Percentiles rank a stretch among this genome's conserved stretches.
Conservation (phyloP, 2,329 filamentous ascomycete genomes). For the Beauveria pseudobassiana region DNA sequence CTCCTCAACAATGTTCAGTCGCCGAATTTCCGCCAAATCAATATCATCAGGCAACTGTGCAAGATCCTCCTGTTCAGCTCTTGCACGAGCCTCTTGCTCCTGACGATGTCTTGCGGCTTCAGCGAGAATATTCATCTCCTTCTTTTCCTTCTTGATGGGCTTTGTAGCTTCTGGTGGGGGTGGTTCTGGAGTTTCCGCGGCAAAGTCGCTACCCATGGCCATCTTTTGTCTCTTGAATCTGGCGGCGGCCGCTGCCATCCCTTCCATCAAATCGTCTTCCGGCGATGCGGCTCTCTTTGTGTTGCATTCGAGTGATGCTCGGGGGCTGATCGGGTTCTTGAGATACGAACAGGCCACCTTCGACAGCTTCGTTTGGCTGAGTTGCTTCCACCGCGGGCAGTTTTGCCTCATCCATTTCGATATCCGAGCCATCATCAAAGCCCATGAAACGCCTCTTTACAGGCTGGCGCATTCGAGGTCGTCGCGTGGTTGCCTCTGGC, state of each 20-base stretch:
- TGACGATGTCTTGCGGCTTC: slow-evolving; percentile 53
- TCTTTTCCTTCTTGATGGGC: slow-evolving; percentile 40
- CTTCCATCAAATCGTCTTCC: slow-evolving; percentile 56
- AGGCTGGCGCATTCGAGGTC: slow-evolving; percentile 31
- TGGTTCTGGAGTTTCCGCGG: slow-evolving; percentile 20
- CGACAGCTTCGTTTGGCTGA: slow-evolving; percentile 15
- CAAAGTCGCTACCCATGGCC: slow-evolving; percentile 45
- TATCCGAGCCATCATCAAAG: slow-evolving; percentile 49
- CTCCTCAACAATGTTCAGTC: slow-evolving; percentile 68
- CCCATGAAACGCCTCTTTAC: slow-evolving; percentile 60
- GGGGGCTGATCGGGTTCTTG: slow-evolving; percentile 31
- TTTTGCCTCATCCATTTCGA: slow-evolving; percentile 23
- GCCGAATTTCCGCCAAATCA: slow-evolving; percentile 64
- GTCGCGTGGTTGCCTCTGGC: slow-evolving; percentile 15
- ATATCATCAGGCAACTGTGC: slow-evolving; percentile 53
- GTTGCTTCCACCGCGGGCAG: slow-evolving; percentile 12
- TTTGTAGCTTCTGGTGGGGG: slow-evolving; percentile 22
- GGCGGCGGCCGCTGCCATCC: slow-evolving; percentile 67
- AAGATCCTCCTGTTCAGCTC: slow-evolving; percentile 45
- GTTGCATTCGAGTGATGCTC: slow-evolving; percentile 22
- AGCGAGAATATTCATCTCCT: slow-evolving; percentile 62
- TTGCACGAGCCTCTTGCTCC: slow-evolving; percentile 58
- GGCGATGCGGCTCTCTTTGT: slow-evolving; percentile 37
- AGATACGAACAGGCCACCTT: slow-evolving; percentile 49
- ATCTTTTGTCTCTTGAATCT: slow-evolving; percentile 72